Evolutionary conservation across 2,329 filamentous ascomycete species (phyloP).

Genomic region (Penicillium janthinellum): DNA sequence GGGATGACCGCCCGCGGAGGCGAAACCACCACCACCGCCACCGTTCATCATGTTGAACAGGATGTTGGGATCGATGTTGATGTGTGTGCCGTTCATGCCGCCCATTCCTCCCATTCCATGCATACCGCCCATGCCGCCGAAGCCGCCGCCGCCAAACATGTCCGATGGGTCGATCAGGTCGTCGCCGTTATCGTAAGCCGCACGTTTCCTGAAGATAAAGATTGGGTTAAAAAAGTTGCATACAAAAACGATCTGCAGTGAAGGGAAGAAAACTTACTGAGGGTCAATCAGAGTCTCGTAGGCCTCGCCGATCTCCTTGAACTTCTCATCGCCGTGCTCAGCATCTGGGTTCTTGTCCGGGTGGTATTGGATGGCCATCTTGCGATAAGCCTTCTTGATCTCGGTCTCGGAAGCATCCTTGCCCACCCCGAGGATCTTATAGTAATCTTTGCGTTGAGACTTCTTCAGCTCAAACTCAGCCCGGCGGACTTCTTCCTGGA

Average conservation of each 20-base stretch:
- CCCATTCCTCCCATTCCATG: constrained; percentile 53
- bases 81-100: constrained; percentile 53
- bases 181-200: constrained; percentile 87
- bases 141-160: constrained; percentile 70
- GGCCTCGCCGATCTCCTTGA: constrained; percentile 97
- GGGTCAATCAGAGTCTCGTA: constrained; percentile 94
- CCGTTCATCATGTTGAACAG: constrained; percentile 83
- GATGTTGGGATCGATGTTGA: constrained; percentile 72
- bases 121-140: constrained; percentile 55
- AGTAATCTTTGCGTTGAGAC: constrained; percentile 95
- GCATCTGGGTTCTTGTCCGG: constrained; percentile 92
- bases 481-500: constrained; percentile 81
- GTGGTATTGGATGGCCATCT: constrained; percentile 89
- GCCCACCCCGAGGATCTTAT: constrained; percentile 88
- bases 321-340: constrained; percentile 80
- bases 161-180: constrained; percentile 87
- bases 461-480: constrained; percentile 98
- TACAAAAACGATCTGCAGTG: not conserved
- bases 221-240: not conserved
- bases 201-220: constrained; percentile 67
- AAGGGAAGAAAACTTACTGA: constrained; percentile 63
- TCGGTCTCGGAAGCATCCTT: constrained; percentile 82
- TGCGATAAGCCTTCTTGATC: constrained; percentile 97
- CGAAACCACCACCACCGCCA: constrained; percentile 50
- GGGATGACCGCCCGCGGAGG: constrained; percentile 54